Percentiles rank a stretch among this genome's conserved stretches.
Evolutionary conservation across 345 rosid genomes (phyloP).

Genomic region (Noccaea bulbosa): DNA sequence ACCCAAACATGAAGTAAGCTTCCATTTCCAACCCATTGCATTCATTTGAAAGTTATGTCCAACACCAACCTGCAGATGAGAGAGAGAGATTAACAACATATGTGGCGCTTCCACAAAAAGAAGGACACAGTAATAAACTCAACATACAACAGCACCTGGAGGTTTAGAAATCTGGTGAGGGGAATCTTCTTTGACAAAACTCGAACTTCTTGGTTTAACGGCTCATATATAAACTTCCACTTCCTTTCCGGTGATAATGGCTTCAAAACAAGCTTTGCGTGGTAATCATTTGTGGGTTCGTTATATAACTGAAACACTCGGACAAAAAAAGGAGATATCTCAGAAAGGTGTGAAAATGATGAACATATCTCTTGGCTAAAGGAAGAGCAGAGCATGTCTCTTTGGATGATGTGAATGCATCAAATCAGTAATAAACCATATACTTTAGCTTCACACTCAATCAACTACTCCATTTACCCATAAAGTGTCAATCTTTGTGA

Average conservation of each 20-base stretch:
- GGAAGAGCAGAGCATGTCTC: background rate
- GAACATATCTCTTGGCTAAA: background rate
- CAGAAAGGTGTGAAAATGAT: background rate
- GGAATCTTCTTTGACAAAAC: slow-evolving; percentile 85
- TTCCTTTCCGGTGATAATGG: slow-evolving; percentile 69
- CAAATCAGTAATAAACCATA: too few species aligned
- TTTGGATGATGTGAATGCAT: background rate
- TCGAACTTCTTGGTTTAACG: slow-evolving; percentile 67
- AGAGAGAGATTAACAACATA: slow-evolving; percentile 1
- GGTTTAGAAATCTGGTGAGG: slow-evolving; percentile 73
- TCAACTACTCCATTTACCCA: too few species aligned
- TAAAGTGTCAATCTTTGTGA: too few species aligned
- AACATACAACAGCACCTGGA: slow-evolving; percentile 57
- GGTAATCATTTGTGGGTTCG: slow-evolving; percentile 81
- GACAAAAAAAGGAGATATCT: background rate
- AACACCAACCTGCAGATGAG: slow-evolving; percentile 65
- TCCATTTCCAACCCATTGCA: slow-evolving; percentile 92
- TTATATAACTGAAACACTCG: slow-evolving; percentile 62
- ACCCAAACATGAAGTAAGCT: slow-evolving; percentile 82
- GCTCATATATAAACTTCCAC: slow-evolving; percentile 87
- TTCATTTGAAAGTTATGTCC: slow-evolving; percentile 79
- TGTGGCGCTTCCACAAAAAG: background rate
- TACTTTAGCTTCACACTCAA: too few species aligned
- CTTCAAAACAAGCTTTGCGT: slow-evolving; percentile 82
- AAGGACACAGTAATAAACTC: background rate